These are phyloP conservation scores for Thraustochytrium sp. DNA, from an alignment of 352 stramenopile genomes.

Conservation along the genomic window DNA sequence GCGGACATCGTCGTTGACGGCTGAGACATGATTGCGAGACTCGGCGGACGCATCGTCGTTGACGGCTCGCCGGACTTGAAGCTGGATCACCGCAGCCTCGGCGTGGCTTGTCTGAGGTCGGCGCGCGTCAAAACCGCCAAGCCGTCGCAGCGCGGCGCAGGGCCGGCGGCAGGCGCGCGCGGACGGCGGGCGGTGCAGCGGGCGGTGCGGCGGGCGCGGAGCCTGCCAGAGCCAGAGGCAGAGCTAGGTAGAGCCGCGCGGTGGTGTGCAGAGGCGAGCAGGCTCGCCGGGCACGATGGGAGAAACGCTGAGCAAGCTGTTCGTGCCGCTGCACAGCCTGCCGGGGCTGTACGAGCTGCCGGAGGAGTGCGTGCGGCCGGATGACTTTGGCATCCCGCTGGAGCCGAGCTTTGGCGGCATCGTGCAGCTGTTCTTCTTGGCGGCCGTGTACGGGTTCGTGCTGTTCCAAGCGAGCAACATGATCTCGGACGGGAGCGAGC, in stretches of 20 bases:
- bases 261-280: not conserved
- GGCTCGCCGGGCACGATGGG: not conserved
- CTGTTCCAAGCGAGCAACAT: conserved; percentile 92
- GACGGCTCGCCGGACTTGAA: too few species aligned
- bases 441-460: conserved; percentile 90
- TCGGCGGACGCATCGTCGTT: too few species aligned
- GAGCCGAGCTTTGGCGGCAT: conserved; percentile 20
- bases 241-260: not conserved
- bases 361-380: conserved; percentile 18
- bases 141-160: too few species aligned
- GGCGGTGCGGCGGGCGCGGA: too few species aligned
- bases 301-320: conserved; percentile 35
- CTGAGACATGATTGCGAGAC: too few species aligned
- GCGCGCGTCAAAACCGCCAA: too few species aligned
- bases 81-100: too few species aligned
- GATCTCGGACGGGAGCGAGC: conserved; percentile 95
- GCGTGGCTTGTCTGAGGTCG: too few species aligned
- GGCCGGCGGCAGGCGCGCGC: too few species aligned
- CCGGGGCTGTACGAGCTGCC: conserved; percentile 40
- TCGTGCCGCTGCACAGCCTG: conserved; percentile 42
- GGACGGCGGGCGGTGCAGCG: too few species aligned
- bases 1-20: too few species aligned
- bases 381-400: not conserved
- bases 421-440: conserved; percentile 62
- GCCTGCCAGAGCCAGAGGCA: not conserved